phyloP scores from a whole-genome alignment of 2,329 filamentous ascomycete genomes.

The Chaetomium globosum region DNA sequence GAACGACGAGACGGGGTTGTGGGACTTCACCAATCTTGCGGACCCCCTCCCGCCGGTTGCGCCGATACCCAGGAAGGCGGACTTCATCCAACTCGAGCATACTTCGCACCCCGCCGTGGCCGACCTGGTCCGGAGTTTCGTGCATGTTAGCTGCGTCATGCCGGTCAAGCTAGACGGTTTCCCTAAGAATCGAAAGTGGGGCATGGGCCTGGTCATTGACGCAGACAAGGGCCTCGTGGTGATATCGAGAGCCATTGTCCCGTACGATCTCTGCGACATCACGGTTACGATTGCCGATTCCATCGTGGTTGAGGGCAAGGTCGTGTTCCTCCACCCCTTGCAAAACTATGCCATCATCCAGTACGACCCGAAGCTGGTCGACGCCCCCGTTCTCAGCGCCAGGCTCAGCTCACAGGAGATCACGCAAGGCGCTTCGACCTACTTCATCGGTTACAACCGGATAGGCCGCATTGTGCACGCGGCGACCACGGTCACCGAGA shows the following conservation, averaged over 20 bases:
- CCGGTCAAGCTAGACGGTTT: slow-evolving; percentile 98
- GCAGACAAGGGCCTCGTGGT: slow-evolving; percentile 93
- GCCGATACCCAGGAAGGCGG: slow-evolving; percentile 74
- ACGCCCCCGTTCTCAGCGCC: slow-evolving; percentile 89
- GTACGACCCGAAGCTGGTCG: slow-evolving; percentile 91
- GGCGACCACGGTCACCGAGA: slow-evolving; percentile 93
- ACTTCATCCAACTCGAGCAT: slow-evolving; percentile 90
- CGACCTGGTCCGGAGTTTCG: slow-evolving; percentile 91
- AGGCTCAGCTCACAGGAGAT: slow-evolving; percentile 79
- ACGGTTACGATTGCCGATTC: slow-evolving; percentile 95
- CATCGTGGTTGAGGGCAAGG: slow-evolving; percentile 89
- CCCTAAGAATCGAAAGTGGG: slow-evolving; percentile 89
- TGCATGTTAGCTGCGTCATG: slow-evolving; percentile 89
- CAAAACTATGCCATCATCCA: slow-evolving; percentile 96
- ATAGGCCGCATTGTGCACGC: slow-evolving; percentile 92
- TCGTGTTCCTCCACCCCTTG: slow-evolving; percentile 92
- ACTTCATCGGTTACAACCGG: slow-evolving; percentile 98
- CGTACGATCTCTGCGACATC: slow-evolving; percentile 96
- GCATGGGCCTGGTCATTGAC: slow-evolving; percentile 96
- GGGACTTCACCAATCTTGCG: slow-evolving; percentile 89
- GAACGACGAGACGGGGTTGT: slow-evolving; percentile 86
- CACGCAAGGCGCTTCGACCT: slow-evolving; percentile 89
- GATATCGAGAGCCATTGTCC: slow-evolving; percentile 90
- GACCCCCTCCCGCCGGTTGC: slow-evolving; percentile 75
- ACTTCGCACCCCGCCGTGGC: slow-evolving; percentile 88